These are phyloP conservation scores for Phytopythium delawarense DNA, from an alignment of 352 stramenopile species.

Conservation along the genomic window DNA sequence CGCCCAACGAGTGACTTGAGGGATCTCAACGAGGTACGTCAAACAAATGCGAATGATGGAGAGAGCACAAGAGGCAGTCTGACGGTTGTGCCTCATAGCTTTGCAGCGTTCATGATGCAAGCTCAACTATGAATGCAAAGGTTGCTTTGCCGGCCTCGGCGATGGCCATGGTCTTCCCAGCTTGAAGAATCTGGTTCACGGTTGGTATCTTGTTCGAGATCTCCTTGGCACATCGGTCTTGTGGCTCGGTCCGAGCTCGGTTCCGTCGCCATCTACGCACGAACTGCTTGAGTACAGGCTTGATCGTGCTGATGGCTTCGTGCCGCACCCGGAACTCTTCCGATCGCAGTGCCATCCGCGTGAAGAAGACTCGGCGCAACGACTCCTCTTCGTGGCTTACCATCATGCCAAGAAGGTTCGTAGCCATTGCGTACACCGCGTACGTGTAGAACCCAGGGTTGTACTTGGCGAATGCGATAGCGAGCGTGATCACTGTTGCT, in stretches of 20 bases:
- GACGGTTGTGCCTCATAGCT: neutral
- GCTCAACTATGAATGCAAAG: slow-evolving; percentile 15
- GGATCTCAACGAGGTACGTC: neutral
- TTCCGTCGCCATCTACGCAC: slow-evolving; percentile 8
- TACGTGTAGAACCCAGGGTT: slow-evolving; percentile 21
- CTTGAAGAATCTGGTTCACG: slow-evolving; percentile 25
- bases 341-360: slow-evolving; percentile 31
- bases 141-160: slow-evolving; percentile 13
- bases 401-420: slow-evolving; percentile 39
- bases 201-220: slow-evolving; percentile 17
- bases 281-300: slow-evolving; percentile 17
- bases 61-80: neutral
- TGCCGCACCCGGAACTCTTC: slow-evolving; percentile 29
- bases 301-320: slow-evolving; percentile 23
- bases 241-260: neutral
- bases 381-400: slow-evolving; percentile 45
- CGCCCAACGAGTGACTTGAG: neutral
- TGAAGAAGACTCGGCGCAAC: slow-evolving; percentile 42
- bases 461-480: slow-evolving; percentile 3
- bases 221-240: neutral
- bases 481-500: slow-evolving; percentile 6
- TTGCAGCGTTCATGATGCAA: neutral
- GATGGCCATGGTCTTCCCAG: slow-evolving; percentile 19
- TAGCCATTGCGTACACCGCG: slow-evolving; percentile 21
- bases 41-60: neutral